These are phyloP conservation scores for Polygonum aviculare DNA, from an alignment of 148 eudicot species.

Conservation along the genomic window DNA sequence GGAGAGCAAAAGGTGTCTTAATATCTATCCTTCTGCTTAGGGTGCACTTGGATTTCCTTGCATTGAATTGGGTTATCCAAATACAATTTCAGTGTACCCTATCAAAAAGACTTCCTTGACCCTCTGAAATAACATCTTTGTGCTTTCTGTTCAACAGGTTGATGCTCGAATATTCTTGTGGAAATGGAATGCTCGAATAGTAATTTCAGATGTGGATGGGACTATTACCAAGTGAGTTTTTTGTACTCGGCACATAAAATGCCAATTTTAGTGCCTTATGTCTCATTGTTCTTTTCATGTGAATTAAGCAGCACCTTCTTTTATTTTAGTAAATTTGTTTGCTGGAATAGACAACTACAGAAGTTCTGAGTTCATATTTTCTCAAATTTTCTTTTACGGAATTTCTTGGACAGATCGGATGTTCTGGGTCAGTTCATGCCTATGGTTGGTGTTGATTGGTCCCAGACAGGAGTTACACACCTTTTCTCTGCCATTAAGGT, in stretches of 20 bases:
- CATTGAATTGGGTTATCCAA: too few species aligned
- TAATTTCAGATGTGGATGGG: constrained; percentile 97
- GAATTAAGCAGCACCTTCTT: neutral
- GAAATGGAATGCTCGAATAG: constrained; percentile 82
- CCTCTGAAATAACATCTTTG: neutral
- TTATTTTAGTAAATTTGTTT: neutral
- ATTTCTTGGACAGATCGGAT: constrained; percentile 58
- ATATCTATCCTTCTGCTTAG: neutral
- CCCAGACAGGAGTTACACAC: constrained; percentile 93
- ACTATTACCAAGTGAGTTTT: constrained; percentile 83
- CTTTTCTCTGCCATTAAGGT: constrained; percentile 97
- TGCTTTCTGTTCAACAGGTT: constrained; percentile 37
- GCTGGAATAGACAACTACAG: neutral
- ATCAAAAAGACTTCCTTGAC: neutral
- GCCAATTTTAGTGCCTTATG: neutral
- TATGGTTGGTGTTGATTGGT: constrained; percentile 93
- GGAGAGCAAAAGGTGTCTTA: constrained; percentile 66
- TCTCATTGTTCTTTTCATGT: neutral
- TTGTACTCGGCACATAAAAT: neutral
- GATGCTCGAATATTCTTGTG: constrained; percentile 90
- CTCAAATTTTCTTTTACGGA: neutral
- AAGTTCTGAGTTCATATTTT: neutral
- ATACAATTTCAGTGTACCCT: neutral
- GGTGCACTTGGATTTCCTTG: too few species aligned
- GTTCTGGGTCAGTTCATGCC: constrained; percentile 99